Evolutionary conservation across 768 basidiomycete species (phyloP).

Genomic region (Serendipita sp.): DNA sequence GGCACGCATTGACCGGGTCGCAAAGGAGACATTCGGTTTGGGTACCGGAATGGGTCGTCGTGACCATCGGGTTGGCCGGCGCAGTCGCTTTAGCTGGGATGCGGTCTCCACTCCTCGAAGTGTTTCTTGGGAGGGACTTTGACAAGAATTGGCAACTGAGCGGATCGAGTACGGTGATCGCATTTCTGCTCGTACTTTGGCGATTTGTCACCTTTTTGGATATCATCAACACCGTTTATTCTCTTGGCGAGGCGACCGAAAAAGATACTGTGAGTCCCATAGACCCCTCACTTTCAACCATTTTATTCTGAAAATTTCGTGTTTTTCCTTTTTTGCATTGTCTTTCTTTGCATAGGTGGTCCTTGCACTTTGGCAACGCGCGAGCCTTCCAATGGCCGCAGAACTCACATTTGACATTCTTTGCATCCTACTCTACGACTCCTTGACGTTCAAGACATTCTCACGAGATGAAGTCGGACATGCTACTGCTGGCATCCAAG

Average conservation of each 20-base stretch:
- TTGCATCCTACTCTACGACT: background rate
- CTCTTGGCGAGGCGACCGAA: background rate
- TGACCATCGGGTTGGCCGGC: background rate
- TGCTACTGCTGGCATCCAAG: background rate
- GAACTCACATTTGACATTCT: background rate
- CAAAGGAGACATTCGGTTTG: background rate
- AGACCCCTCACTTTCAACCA: too few species aligned
- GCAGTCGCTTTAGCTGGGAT: background rate
- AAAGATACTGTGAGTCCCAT: background rate
- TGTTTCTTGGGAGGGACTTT: background rate
- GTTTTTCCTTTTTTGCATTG: background rate
- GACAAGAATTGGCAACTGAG: background rate
- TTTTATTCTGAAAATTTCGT: background rate
- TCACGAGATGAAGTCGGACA: background rate
- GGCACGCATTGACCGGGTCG: background rate
- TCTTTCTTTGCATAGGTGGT: background rate
- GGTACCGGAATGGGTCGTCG: background rate
- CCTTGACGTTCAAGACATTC: background rate
- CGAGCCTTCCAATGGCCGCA: background rate
- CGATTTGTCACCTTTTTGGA: background rate
- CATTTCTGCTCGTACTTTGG: background rate
- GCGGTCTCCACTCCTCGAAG: background rate
- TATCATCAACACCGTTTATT: background rate
- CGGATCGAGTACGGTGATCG: background rate
- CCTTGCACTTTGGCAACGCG: background rate